Evolutionary conservation across 805 yeast genomes (phyloP).

Genomic region (Ogataea corticis): DNA sequence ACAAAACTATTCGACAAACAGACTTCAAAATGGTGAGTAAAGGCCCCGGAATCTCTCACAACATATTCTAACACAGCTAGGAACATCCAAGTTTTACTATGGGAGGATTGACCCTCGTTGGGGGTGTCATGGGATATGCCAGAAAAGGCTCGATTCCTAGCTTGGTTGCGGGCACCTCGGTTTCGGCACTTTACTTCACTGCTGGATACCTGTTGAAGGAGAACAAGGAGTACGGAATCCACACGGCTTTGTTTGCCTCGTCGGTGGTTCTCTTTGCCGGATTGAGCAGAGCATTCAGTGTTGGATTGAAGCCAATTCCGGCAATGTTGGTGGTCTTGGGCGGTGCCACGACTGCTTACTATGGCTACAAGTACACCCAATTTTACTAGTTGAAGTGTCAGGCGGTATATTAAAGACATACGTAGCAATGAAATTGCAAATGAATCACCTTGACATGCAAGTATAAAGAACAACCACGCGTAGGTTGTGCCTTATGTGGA

Average conservation of each 20-base stretch:
- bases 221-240: constrained; percentile 79
- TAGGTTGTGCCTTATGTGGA: background rate
- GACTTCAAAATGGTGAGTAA: constrained; percentile 15
- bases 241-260: constrained; percentile 74
- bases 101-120: constrained; percentile 32
- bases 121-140: constrained; percentile 35
- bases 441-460: background rate
- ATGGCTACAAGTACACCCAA: constrained; percentile 71
- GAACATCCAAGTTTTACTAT: constrained; percentile 33
- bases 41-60: background rate
- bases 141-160: constrained; percentile 79
- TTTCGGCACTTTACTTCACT: constrained; percentile 59
- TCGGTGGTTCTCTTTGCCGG: constrained; percentile 68
- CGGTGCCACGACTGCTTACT: constrained; percentile 61
- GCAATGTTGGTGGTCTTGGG: constrained; percentile 64
- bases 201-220: constrained; percentile 74
- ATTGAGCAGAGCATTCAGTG: constrained; percentile 56
- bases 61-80: constrained; percentile 12
- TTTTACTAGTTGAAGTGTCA: constrained; percentile 44
- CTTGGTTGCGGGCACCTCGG: constrained; percentile 68
- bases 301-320: constrained; percentile 71
- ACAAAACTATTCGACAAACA: no score
- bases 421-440: background rate
- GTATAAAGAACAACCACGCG: no score
- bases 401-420: background rate